A percentile compares a stretch with the other conserved stretches of the same genome.
These are phyloP conservation scores for Amesomyces nigricolor DNA, from an alignment of 2,329 filamentous ascomycete species.

Conservation along the genomic window DNA sequence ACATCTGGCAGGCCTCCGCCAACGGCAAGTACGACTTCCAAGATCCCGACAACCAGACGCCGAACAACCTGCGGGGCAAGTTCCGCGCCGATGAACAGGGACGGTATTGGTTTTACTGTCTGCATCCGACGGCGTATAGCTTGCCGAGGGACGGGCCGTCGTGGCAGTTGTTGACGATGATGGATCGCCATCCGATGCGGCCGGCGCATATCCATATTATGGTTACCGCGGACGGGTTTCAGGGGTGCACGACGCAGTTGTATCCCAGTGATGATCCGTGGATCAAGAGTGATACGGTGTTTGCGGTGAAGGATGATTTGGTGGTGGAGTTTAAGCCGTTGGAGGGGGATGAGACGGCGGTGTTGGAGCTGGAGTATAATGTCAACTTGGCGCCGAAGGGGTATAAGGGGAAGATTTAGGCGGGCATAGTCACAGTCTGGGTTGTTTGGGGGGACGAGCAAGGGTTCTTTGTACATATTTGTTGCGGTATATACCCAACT, in stretches of 20 bases:
- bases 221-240: slow-evolving; percentile 33
- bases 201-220: slow-evolving; percentile 58
- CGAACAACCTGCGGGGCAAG: slow-evolving; percentile 62
- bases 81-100: slow-evolving; percentile 59
- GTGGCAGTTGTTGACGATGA: slow-evolving; percentile 44
- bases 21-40: slow-evolving; percentile 65
- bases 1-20: slow-evolving; percentile 75
- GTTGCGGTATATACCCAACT: slow-evolving; percentile 14
- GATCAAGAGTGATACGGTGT: slow-evolving; percentile 48
- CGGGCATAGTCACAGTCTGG: not conserved
- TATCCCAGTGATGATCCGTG: slow-evolving; percentile 64
- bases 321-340: slow-evolving; percentile 27
- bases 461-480: slow-evolving; percentile 12
- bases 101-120: slow-evolving; percentile 52
- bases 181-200: slow-evolving; percentile 52
- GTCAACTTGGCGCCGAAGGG: slow-evolving; percentile 32
- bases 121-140: slow-evolving; percentile 46
- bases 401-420: slow-evolving; percentile 27
- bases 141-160: slow-evolving; percentile 45
- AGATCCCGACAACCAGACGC: slow-evolving; percentile 56
- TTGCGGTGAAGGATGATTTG: slow-evolving; percentile 49
- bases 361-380: slow-evolving; percentile 36
- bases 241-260: slow-evolving; percentile 53
- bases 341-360: slow-evolving; percentile 31
- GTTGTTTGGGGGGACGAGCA: not conserved